These are phyloP conservation scores for Chlorella variabilis DNA, from an alignment of 163 green algal genomes.

Conservation along the genomic window DNA sequence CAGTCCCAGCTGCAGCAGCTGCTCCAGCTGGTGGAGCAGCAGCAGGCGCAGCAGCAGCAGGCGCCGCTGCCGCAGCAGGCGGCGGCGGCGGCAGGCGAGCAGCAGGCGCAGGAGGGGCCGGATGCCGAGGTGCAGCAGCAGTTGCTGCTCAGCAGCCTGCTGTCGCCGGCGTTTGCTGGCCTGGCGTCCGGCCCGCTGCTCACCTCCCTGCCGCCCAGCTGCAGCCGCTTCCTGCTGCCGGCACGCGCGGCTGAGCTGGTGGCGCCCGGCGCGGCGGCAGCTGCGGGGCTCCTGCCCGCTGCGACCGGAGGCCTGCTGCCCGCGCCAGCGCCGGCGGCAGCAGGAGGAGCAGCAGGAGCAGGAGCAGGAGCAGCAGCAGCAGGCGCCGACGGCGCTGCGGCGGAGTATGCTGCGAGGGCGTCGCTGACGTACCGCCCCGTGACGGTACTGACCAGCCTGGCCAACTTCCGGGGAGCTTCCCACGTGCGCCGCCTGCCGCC, in stretches of 20 bases:
- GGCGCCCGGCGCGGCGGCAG: too few species aligned
- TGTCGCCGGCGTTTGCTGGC: not conserved
- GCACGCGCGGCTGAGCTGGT: not conserved
- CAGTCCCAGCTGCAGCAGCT: not conserved
- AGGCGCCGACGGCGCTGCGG: too few species aligned
- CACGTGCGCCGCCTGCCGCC: conserved; percentile 23
- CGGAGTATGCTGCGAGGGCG: not conserved
- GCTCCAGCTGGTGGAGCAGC: not conserved
- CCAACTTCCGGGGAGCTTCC: conserved; percentile 7
- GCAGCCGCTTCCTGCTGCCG: conserved; percentile 26
- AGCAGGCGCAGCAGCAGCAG: not conserved
- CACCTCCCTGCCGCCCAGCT: conserved; percentile 22
- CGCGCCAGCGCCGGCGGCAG: too few species aligned
- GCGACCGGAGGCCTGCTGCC: too few species aligned
- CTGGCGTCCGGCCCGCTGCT: not conserved
- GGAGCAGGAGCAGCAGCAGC: too few species aligned
- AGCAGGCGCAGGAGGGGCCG: not conserved
- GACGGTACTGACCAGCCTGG: conserved; percentile 24
- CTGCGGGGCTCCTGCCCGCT: too few species aligned
- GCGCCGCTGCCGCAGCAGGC: not conserved
- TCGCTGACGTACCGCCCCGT: conserved; percentile 18
- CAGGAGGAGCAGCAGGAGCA: not conserved
- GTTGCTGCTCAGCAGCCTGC: not conserved
- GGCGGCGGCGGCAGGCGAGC: not conserved
- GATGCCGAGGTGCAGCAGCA: not conserved